Conservation (phyloP, 129 eudicot genomes). For the Flaveria bidentis region DNA sequence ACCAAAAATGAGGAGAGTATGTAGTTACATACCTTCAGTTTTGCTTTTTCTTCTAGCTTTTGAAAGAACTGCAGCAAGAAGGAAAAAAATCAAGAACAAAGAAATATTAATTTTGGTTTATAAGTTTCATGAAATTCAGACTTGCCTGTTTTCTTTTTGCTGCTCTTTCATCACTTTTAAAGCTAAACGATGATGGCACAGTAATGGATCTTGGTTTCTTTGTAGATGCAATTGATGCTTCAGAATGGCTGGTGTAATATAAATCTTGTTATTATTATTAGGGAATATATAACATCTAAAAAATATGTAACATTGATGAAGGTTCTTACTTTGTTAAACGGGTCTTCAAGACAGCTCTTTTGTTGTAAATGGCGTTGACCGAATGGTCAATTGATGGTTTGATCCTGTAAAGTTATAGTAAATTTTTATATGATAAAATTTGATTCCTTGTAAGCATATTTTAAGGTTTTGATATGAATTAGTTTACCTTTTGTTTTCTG, state of each 20-base stretch:
- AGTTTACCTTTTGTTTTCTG: constrained; percentile 55
- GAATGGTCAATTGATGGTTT: constrained; percentile 27
- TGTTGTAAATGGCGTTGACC: constrained; percentile 29
- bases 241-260: constrained; percentile 41
- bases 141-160: constrained; percentile 86
- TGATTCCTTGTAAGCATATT: background rate
- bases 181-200: constrained; percentile 57
- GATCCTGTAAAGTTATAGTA: constrained; percentile 35
- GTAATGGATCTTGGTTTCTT: constrained; percentile 48
- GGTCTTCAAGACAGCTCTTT: constrained; percentile 34
- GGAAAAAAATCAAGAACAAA: background rate
- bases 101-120: background rate
- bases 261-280: background rate
- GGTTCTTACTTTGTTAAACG: constrained; percentile 47
- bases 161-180: constrained; percentile 89
- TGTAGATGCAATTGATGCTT: constrained; percentile 37
- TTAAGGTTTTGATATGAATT: background rate
- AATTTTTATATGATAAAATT: background rate
- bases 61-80: constrained; percentile 50
- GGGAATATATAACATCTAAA: background rate
- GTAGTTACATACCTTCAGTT: constrained; percentile 44
- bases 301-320: constrained; percentile 13
- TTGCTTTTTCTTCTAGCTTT: constrained; percentile 64
- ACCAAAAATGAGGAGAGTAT: background rate
- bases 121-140: background rate